phyloP scores from a whole-genome alignment of 2,329 filamentous ascomycete species.

The Cytospora piceae region DNA sequence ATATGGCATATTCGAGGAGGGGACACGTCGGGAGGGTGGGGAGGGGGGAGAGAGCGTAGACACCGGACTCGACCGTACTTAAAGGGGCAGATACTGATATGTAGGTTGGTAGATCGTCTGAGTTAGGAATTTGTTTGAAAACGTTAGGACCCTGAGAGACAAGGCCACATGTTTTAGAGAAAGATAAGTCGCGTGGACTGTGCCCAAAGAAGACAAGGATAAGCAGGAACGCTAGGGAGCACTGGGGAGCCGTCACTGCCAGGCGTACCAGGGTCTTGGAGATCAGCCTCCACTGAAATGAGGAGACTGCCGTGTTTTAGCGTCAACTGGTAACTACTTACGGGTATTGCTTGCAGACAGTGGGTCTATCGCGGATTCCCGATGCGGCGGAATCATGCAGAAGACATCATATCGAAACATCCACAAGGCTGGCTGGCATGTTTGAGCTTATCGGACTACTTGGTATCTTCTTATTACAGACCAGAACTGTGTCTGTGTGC shows the following conservation, averaged over 20 bases:
- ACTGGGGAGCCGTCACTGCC: conserved; percentile 12
- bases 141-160: conserved; percentile 24
- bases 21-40: not conserved
- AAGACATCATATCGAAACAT: not conserved
- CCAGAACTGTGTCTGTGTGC: too few species aligned
- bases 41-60: not conserved
- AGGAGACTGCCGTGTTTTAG: not conserved
- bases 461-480: not conserved
- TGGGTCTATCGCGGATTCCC: not conserved
- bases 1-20: conserved; percentile 28
- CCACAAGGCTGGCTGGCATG: not conserved
- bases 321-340: not conserved
- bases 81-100: not conserved
- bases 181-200: conserved; percentile 14
- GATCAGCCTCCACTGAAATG: not conserved
- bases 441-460: not conserved
- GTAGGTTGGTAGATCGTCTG: conserved; percentile 19
- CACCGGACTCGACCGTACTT: not conserved
- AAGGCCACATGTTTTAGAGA: conserved; percentile 29
- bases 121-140: conserved; percentile 21
- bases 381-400: not conserved
- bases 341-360: not conserved
- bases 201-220: conserved; percentile 25
- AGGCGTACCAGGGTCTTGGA: not conserved
- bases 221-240: conserved; percentile 19